Percentiles rank a stretch among this genome's conserved stretches.
Conservation (phyloP, 2,329 filamentous ascomycete species). For the Cordyceps pruinosa region DNA sequence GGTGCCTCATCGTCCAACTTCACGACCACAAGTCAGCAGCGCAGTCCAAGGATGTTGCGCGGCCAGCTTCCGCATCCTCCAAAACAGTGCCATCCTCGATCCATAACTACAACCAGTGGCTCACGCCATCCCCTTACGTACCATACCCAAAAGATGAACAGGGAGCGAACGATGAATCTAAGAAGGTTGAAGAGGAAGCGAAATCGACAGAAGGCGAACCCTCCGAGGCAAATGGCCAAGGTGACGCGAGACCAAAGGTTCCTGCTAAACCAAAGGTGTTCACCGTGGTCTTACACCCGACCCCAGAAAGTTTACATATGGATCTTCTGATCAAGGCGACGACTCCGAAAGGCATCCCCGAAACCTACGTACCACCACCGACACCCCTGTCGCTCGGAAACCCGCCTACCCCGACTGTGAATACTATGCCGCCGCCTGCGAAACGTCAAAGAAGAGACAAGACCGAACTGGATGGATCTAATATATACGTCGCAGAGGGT, state of each 20-base stretch:
- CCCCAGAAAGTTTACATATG: conserved; percentile 63
- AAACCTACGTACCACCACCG: conserved; percentile 48
- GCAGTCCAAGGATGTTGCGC: conserved; percentile 52
- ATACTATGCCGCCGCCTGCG: conserved; percentile 51
- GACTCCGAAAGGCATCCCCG: conserved; percentile 50
- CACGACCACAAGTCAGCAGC: conserved; percentile 72
- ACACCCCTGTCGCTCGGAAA: conserved; percentile 56
- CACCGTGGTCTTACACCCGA: conserved; percentile 81
- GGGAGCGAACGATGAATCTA: conserved; percentile 29
- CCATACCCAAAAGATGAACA: conserved; percentile 61
- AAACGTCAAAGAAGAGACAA: conserved; percentile 64
- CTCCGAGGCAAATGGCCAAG: conserved; percentile 30
- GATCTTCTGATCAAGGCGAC: conserved; percentile 72
- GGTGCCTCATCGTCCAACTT: conserved; percentile 90
- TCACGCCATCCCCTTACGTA: conserved; percentile 82
- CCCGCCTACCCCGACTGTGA: conserved; percentile 50
- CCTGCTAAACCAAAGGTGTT: conserved; percentile 57
- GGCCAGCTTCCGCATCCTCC: conserved; percentile 45
- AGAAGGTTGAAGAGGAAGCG: conserved; percentile 30
- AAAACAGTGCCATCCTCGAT: conserved; percentile 71
- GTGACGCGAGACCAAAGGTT: conserved; percentile 31
- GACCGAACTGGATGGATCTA: conserved; percentile 69
- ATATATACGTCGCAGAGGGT: conserved; percentile 68
- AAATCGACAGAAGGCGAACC: conserved; percentile 17
- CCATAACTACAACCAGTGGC: conserved; percentile 83